Percentiles rank a stretch among this genome's conserved stretches.
phyloP scores from a whole-genome alignment of 2,329 filamentous ascomycete species.

The Fusarium sp. region DNA sequence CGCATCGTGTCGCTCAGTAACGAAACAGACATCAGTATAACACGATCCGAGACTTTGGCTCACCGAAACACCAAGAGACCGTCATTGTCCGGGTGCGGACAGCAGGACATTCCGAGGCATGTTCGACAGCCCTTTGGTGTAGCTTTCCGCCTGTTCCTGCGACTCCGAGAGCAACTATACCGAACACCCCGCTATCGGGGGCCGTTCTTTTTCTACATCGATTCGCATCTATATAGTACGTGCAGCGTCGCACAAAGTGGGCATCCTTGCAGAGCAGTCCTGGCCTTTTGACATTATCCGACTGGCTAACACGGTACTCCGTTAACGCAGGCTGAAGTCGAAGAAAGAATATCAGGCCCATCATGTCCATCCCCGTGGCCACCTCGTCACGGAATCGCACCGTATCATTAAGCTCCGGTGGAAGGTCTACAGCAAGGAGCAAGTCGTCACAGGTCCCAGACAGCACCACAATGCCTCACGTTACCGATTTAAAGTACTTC shows the following conservation, averaged over 20 bases:
- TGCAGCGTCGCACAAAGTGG: slow-evolving; percentile 54
- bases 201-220: slow-evolving; percentile 48
- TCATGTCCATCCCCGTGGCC: slow-evolving; percentile 68
- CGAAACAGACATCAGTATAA: slow-evolving; percentile 32
- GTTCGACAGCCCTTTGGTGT: slow-evolving; percentile 52
- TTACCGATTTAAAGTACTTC: slow-evolving; percentile 69
- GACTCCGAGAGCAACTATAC: slow-evolving; percentile 44
- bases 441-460: slow-evolving; percentile 60
- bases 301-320: slow-evolving; percentile 37
- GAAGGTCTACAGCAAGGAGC: slow-evolving; percentile 66
- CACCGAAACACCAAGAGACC: slow-evolving; percentile 33
- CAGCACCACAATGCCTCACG: slow-evolving; percentile 64
- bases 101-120: slow-evolving; percentile 54
- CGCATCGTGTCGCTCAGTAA: slow-evolving; percentile 30
- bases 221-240: slow-evolving; percentile 56
- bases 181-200: slow-evolving; percentile 46
- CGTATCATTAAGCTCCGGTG: slow-evolving; percentile 69
- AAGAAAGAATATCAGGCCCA: slow-evolving; percentile 56
- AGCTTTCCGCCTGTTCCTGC: slow-evolving; percentile 50
- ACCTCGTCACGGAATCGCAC: slow-evolving; percentile 70
- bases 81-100: slow-evolving; percentile 51
- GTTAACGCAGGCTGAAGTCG: slow-evolving; percentile 42
- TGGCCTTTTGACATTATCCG: slow-evolving; percentile 42
- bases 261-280: slow-evolving; percentile 42
- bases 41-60: slow-evolving; percentile 36